Conservation (phyloP, 441 rosid species). For the Syzygium syzygioides region DNA sequence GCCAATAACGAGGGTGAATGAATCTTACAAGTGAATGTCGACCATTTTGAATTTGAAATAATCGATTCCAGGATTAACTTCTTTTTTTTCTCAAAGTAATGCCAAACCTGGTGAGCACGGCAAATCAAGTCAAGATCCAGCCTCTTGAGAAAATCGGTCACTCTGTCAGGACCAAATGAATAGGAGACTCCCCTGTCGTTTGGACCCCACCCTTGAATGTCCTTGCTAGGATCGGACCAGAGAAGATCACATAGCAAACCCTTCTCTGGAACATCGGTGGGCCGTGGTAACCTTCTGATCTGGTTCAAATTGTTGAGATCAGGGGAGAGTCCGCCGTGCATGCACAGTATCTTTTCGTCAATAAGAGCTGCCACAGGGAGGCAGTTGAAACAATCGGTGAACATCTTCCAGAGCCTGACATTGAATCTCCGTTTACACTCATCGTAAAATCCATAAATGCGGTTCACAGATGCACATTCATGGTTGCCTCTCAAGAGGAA, state of each 20-base stretch:
- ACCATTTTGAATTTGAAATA: not conserved
- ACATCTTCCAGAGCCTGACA: constrained; percentile 45
- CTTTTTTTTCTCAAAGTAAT: not conserved
- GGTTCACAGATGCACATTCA: constrained; percentile 52
- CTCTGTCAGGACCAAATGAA: constrained; percentile 45
- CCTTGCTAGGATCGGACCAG: constrained; percentile 57
- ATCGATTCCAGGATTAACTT: not conserved
- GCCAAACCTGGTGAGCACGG: constrained; percentile 54
- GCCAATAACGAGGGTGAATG: not conserved
- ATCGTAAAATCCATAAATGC: constrained; percentile 59
- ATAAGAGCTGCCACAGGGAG: constrained; percentile 61
- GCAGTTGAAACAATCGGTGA: constrained; percentile 61
- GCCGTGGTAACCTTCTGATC: constrained; percentile 44
- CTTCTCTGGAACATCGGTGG: constrained; percentile 47
- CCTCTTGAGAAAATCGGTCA: constrained; percentile 33
- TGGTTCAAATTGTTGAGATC: constrained; percentile 41
- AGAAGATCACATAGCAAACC: constrained; percentile 61
- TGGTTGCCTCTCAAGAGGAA: constrained; percentile 64
- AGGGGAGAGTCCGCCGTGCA: constrained; percentile 68
- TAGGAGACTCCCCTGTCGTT: constrained; percentile 59
- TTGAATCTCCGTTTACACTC: constrained; percentile 55
- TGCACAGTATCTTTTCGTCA: constrained; percentile 51
- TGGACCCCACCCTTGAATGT: constrained; percentile 37
- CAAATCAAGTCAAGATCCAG: constrained; percentile 51
- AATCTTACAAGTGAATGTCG: not conserved